Conservation (phyloP, 2,329 filamentous ascomycete species). For the Aspergillus floridensis region DNA sequence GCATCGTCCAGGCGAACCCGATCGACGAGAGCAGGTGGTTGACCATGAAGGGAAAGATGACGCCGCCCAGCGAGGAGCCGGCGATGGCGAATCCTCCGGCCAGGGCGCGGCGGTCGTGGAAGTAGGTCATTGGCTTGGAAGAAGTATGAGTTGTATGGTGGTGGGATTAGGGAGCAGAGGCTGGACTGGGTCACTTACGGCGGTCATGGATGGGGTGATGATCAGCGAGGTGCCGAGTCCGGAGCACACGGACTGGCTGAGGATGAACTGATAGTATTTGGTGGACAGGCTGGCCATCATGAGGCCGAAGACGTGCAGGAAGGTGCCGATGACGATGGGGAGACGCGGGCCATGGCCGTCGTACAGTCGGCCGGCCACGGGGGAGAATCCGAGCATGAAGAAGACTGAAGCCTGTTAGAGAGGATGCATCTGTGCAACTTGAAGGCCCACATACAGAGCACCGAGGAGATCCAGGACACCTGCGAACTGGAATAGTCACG, state of each 20-base stretch:
- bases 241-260: background rate
- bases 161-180: background rate
- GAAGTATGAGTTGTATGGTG: too few relatives aligned
- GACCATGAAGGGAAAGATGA: conserved; percentile 60
- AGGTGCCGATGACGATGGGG: conserved; percentile 49
- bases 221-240: background rate
- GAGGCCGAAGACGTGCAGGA: conserved; percentile 53
- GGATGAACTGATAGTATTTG: conserved; percentile 46
- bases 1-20: conserved; percentile 55
- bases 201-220: too few relatives aligned
- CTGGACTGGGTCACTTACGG: background rate
- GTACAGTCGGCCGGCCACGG: conserved; percentile 59
- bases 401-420: conserved; percentile 37
- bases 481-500: conserved; percentile 47
- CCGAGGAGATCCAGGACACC: conserved; percentile 58
- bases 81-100: conserved; percentile 52
- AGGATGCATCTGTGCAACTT: too few relatives aligned
- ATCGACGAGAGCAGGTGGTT: conserved; percentile 48
- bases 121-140: conserved; percentile 40
- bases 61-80: conserved; percentile 51
- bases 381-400: conserved; percentile 21
- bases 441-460: too few relatives aligned
- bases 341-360: conserved; percentile 61
- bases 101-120: conserved; percentile 47
- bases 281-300: conserved; percentile 53